Percentiles rank a stretch among this genome's conserved stretches.
These are phyloP conservation scores for Pseudogymnoascus sp. DNA, from an alignment of 2,329 filamentous ascomycete genomes.

Conservation along the genomic window DNA sequence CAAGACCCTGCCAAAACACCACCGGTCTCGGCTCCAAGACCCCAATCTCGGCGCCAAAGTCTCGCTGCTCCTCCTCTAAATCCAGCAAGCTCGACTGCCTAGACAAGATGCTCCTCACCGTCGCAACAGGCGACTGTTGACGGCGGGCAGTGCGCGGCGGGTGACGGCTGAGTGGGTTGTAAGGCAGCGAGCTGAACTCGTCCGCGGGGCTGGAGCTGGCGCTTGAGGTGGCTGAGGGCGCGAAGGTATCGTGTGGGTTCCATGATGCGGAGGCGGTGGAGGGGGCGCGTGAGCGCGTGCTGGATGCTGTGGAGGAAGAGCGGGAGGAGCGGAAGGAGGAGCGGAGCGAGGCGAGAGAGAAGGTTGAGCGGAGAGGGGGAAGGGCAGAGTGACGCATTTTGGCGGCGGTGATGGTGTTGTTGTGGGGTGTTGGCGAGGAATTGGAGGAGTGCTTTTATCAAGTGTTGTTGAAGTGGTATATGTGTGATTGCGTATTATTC, in stretches of 20 bases:
- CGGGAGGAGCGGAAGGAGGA: slow-evolving; percentile 45
- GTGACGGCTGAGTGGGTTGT: not conserved
- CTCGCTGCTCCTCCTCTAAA: slow-evolving; percentile 48
- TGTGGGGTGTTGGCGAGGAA: not conserved
- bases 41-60: slow-evolving; percentile 44
- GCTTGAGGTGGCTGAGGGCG: not conserved
- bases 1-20: slow-evolving; percentile 55
- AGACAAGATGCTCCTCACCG: slow-evolving; percentile 52
- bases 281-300: slow-evolving; percentile 30
- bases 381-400: slow-evolving; percentile 27
- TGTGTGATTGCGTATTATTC: not conserved
- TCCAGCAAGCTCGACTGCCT: slow-evolving; percentile 49
- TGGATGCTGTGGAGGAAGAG: slow-evolving; percentile 28
- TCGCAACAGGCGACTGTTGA: slow-evolving; percentile 29
- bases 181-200: not conserved
- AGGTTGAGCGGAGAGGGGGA: slow-evolving; percentile 31
- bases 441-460: not conserved
- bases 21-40: slow-evolving; percentile 54
- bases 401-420: slow-evolving; percentile 9
- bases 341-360: slow-evolving; percentile 42
- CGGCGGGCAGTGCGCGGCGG: slow-evolving; percentile 21
- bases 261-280: slow-evolving; percentile 33
- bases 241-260: not conserved
- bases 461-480: not conserved
- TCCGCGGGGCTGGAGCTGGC: not conserved